Percentiles rank a stretch among this genome's conserved stretches.
Conservation (phyloP, 495 filamentous ascomycete species). For the Neurospora cerealis region DNA sequence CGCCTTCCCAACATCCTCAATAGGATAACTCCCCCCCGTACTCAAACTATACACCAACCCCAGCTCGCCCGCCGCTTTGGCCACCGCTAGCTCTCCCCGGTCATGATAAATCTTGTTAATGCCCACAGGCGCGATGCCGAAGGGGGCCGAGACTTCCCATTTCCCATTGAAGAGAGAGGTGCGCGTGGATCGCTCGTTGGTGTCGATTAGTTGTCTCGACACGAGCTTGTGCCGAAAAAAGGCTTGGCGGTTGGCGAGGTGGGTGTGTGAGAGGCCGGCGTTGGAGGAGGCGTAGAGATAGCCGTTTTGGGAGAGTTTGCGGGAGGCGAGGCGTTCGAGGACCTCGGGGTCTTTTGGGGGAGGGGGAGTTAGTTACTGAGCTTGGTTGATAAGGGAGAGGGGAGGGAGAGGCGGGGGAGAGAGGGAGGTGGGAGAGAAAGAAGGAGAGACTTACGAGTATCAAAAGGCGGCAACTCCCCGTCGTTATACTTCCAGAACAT, state of each 20-base stretch:
- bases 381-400: neutral
- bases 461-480: neutral
- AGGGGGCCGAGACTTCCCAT: neutral
- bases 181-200: neutral
- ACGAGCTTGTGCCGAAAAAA: conserved; percentile 51
- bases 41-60: neutral
- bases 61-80: neutral
- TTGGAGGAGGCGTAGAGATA: conserved; percentile 58
- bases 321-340: conserved; percentile 41
- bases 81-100: neutral
- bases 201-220: neutral
- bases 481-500: conserved; percentile 48
- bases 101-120: neutral
- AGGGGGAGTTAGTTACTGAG: neutral
- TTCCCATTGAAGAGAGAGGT: neutral
- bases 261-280: conserved; percentile 54
- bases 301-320: conserved; percentile 42
- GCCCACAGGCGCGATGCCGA: neutral
- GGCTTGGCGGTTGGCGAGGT: conserved; percentile 56
- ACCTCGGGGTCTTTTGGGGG: neutral
- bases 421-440: too few relatives aligned
- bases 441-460: neutral
- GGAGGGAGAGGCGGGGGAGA: neutral
- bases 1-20: neutral
- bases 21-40: neutral